Base-by-base conservation (phyloP, 1,284 basidiomycete genomes). In the Leccinum fuscescens region DNA sequence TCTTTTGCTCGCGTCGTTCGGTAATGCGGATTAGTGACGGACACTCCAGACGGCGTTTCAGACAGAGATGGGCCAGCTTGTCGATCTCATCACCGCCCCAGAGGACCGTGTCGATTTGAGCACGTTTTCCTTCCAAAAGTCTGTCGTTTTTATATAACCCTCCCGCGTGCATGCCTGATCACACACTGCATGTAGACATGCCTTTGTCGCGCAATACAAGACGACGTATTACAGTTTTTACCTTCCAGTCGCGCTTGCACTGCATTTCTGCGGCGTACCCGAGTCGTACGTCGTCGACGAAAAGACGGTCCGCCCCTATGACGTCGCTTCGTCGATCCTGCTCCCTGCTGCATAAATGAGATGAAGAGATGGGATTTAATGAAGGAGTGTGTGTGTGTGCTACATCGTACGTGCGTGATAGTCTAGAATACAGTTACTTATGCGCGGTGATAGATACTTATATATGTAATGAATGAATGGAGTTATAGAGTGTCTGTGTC, bases 181-280 rank as follows among this genome's bases (percentile, higher is more conserved):
- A 20, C 7, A 31, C n/a, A 6, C 29, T 4, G 2, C 17, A n/a
- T 3, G 20, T 69, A 95, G 93, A 72, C 94, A 98, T 76, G 86
- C 87, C 67, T 85, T 94, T 62, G 98, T 98, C 74, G 96, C 98
- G 54, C 85, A 94, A 64, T 98, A 96, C 86, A 99, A 99, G 80
- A 98, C 97, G 20, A 93, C 96, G 0, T 98, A 86, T 79, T 99
- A 99, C 80, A 98, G 94, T 33, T 99, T 98, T 85, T 98, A 98
- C 80, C 92, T 99, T 63, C 95, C 96, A 58, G 94, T 98, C 65
- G 96, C 96, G 6, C 87, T 96, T 62, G 95, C 95, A 22, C 91
- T 98, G 88, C 85, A 88, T 74, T 77, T 93, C 76, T 83, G 83
- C 65, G 86, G 86, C 58, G 85, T 97, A 69, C 86, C 87, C 11